phyloP scores from a whole-genome alignment of 257 asterid species.

The Salvia splendens region DNA sequence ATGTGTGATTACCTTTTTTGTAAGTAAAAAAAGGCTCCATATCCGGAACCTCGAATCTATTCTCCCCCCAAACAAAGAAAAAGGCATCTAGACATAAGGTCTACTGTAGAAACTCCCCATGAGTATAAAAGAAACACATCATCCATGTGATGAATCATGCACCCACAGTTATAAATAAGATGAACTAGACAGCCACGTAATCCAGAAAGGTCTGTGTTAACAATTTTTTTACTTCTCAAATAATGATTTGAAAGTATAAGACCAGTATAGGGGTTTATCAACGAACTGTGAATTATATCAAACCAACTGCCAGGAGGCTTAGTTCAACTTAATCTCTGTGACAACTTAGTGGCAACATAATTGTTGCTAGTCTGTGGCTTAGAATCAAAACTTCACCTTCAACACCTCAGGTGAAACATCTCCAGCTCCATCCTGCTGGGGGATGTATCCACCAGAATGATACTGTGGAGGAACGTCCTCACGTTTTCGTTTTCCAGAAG shows the following conservation, averaged over 20 bases:
- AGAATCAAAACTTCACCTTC: conserved; percentile 44
- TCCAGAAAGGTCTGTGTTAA: conserved; percentile 2
- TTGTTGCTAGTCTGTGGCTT: background rate
- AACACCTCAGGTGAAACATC: conserved; percentile 49
- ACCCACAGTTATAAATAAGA: background rate
- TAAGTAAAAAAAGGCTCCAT: too few species aligned
- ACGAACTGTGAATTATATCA: background rate
- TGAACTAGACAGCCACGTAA: background rate
- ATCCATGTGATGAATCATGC: background rate
- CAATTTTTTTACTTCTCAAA: background rate
- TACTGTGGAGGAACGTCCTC: conserved; percentile 70
- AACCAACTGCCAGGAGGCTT: conserved; percentile 11
- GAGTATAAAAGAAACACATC: background rate
- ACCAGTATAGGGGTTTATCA: background rate
- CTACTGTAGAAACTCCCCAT: background rate
- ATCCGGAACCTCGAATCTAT: too few species aligned
- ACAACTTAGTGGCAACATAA: background rate
- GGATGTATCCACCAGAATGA: conserved; percentile 77
- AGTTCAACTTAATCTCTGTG: background rate
- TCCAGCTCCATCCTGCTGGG: conserved; percentile 96
- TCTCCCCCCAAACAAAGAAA: too few species aligned
- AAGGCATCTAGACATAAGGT: background rate
- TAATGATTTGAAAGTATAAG: conserved; percentile 9
- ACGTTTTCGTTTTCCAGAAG: conserved; percentile 84
- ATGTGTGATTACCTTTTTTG: too few species aligned